A percentile compares a stretch with the other conserved stretches of the same genome.
Evolutionary conservation across 192 early-diverging fungal species (phyloP).

Genomic region (Gaertneriomyces sp.): DNA sequence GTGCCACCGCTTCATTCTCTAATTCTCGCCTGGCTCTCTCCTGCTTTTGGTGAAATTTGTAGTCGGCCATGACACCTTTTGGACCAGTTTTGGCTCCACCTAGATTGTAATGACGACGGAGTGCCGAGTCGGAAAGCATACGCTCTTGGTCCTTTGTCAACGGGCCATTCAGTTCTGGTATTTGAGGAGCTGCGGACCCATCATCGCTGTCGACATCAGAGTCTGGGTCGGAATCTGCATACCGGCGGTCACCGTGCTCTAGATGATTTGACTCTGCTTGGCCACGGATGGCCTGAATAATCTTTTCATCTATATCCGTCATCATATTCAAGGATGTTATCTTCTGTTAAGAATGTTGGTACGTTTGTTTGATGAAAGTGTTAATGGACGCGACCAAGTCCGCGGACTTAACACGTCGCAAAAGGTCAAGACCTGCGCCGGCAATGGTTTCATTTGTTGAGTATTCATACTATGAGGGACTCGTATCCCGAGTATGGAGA

Average conservation of each 20-base stretch:
- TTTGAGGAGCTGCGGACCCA: not conserved
- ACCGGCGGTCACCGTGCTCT: conserved; percentile 26
- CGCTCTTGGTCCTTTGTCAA: conserved; percentile 10
- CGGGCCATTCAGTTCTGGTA: conserved; percentile 5
- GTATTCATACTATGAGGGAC: no score
- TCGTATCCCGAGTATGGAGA: no score
- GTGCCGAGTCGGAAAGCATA: conserved; percentile 25
- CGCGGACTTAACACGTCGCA: no score
- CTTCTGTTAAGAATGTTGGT: no score
- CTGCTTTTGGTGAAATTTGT: conserved; percentile 51
- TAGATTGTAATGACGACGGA: conserved; percentile 37
- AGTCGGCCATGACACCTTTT: conserved; percentile 55
- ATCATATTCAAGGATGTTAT: not conserved
- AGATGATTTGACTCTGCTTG: conserved; percentile 10
- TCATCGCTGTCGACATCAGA: conserved; percentile 16
- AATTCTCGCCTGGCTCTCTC: conserved; percentile 38
- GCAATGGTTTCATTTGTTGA: no score
- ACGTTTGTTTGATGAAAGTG: no score
- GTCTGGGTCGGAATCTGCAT: conserved; percentile 22
- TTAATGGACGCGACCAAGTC: no score
- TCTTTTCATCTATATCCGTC: conserved; percentile 22
- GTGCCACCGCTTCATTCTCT: conserved; percentile 7
- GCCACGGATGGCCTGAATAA: conserved; percentile 20
- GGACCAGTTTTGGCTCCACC: conserved; percentile 53
- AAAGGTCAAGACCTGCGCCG: no score